Evolutionary conservation across 1,284 basidiomycete species (phyloP).

Genomic region (Coriolopsis trogii): DNA sequence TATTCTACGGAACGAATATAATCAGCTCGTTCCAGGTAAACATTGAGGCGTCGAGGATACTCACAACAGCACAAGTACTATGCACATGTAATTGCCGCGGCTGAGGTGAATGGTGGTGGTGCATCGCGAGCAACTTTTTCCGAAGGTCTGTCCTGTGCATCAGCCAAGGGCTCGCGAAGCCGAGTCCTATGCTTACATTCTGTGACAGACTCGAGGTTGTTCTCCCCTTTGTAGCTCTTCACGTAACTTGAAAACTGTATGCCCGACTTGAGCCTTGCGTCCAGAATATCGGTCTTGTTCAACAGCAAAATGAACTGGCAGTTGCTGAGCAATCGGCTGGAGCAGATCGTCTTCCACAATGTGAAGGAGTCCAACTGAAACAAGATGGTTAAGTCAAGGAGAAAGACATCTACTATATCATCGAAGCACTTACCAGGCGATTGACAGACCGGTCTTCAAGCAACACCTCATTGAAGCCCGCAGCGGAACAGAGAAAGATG

Average conservation of each 20-base stretch:
- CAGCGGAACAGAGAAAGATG: slow-evolving; percentile 67
- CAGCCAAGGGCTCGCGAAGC: background rate
- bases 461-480: slow-evolving; percentile 66
- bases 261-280: slow-evolving; percentile 53
- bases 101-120: slow-evolving; percentile 47
- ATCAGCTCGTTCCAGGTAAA: too few relatives aligned
- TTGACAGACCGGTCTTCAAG: slow-evolving; percentile 61
- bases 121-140: slow-evolving; percentile 50
- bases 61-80: slow-evolving; percentile 56
- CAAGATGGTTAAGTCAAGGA: background rate
- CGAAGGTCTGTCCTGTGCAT: slow-evolving; percentile 42
- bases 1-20: slow-evolving; percentile 49
- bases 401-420: background rate
- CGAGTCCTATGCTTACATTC: slow-evolving; percentile 45
- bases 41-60: too few relatives aligned
- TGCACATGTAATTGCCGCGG: slow-evolving; percentile 52
- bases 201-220: slow-evolving; percentile 50
- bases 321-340: slow-evolving; percentile 52
- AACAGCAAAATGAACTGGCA: slow-evolving; percentile 63
- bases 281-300: slow-evolving; percentile 66
- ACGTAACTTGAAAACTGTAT: slow-evolving; percentile 56
- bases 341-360: slow-evolving; percentile 63
- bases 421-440: slow-evolving; percentile 51
- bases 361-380: slow-evolving; percentile 56
- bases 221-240: slow-evolving; percentile 51